Conservation (phyloP, 129 eudicot species). For the Ambrosia trifida region DNA sequence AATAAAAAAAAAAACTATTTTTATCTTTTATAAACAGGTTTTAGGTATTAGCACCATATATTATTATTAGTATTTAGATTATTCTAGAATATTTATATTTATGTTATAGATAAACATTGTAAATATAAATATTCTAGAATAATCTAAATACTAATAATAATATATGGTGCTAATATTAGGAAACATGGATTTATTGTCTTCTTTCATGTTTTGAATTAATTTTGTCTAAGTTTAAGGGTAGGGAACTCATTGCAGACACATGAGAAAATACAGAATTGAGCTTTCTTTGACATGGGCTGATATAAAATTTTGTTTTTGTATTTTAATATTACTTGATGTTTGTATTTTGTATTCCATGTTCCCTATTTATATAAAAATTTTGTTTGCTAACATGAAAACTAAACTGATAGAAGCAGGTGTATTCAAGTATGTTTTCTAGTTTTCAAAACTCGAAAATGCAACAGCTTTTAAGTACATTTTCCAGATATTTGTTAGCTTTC, state of each 20-base stretch:
- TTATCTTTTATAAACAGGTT: no score
- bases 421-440: neutral
- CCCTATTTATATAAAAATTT: neutral
- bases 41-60: no score
- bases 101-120: no score
- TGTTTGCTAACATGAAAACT: neutral
- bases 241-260: neutral
- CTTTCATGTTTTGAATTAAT: neutral
- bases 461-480: neutral
- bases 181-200: no score
- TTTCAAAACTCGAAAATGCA: constrained; percentile 7
- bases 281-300: neutral
- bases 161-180: no score
- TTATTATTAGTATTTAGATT: no score
- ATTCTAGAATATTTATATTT: no score
- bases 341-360: constrained; percentile 5
- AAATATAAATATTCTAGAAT: no score
- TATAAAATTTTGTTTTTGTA: neutral
- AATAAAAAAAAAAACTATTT: no score
- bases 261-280: neutral
- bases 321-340: neutral
- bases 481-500: neutral
- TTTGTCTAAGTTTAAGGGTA: neutral
- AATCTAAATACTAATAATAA: no score
- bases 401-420: neutral